Percentiles rank a stretch among this genome's conserved stretches.
These are phyloP conservation scores for Priceomyces fermenticarens DNA, from an alignment of 805 yeast genomes.

Conservation along the genomic window DNA sequence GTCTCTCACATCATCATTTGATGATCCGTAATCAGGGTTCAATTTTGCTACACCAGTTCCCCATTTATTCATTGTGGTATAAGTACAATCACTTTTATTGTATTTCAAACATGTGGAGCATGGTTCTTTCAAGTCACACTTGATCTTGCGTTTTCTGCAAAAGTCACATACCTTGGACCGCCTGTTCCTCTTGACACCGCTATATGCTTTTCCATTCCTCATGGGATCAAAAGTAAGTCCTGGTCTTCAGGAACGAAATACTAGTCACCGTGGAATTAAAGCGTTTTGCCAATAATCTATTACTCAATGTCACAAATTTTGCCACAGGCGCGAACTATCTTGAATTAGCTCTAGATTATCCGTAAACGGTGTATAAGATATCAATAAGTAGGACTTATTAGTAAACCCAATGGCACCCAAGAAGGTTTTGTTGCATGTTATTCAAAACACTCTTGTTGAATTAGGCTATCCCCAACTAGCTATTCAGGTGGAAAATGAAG, in stretches of 20 bases:
- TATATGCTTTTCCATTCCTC: no score
- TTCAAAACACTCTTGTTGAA: slow-evolving; percentile 27
- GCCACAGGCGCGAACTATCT: not conserved
- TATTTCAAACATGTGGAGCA: slow-evolving; percentile 34
- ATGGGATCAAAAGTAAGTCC: no score
- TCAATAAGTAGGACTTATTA: no score
- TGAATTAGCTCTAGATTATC: no score
- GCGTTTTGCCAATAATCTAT: no score
- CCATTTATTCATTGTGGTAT: not conserved
- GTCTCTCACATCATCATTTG: not conserved
- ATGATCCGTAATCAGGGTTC: not conserved
- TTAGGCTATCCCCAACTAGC: slow-evolving; percentile 28
- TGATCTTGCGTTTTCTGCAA: slow-evolving; percentile 35
- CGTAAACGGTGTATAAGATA: no score
- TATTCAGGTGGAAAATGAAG: slow-evolving; percentile 13
- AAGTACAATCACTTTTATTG: slow-evolving; percentile 24
- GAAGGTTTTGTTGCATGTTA: slow-evolving; percentile 27
- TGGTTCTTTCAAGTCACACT: slow-evolving; percentile 35
- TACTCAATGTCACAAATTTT: no score
- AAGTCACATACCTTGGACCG: slow-evolving; percentile 32
- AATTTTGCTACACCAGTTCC: not conserved
- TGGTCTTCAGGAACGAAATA: no score
- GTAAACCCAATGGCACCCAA: slow-evolving; percentile 14
- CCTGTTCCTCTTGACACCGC: slow-evolving; percentile 20
- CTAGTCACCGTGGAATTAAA: no score